phyloP scores from a whole-genome alignment of 2,329 filamentous ascomycete species.

The Trichoderma atrobrunneum region DNA sequence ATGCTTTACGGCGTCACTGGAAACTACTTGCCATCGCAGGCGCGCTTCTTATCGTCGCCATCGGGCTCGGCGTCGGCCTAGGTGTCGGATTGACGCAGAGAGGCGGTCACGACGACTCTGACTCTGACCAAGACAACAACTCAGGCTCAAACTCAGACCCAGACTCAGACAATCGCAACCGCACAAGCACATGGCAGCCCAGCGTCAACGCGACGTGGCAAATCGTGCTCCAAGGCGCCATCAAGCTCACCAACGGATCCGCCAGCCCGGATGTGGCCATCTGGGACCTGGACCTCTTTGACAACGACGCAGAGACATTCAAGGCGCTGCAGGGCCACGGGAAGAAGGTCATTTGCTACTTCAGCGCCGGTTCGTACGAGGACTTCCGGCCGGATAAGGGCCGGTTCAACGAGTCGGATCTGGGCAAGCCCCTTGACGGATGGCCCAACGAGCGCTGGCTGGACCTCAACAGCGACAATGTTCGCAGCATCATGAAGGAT shows the following conservation, averaged over 20 bases:
- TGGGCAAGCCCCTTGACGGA: slow-evolving; percentile 57
- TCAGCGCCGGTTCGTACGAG: slow-evolving; percentile 69
- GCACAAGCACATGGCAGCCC: slow-evolving; percentile 49
- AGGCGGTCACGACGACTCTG: slow-evolving; percentile 21
- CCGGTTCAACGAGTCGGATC: slow-evolving; percentile 53
- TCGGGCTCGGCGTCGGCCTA: slow-evolving; percentile 53
- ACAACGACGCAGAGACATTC: slow-evolving; percentile 44
- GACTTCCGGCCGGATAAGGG: slow-evolving; percentile 56
- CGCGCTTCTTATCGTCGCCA: slow-evolving; percentile 27
- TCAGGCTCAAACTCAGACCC: slow-evolving; percentile 18
- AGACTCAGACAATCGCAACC: slow-evolving; percentile 19
- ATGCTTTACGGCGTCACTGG: slow-evolving; percentile 28
- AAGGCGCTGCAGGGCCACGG: slow-evolving; percentile 55
- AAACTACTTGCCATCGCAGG: slow-evolving; percentile 32
- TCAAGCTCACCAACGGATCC: slow-evolving; percentile 43
- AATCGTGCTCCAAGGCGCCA: slow-evolving; percentile 51
- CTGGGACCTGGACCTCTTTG: slow-evolving; percentile 52
- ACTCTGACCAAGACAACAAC: slow-evolving; percentile 22
- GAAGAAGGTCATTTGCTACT: slow-evolving; percentile 70
- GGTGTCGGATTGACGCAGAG: slow-evolving; percentile 51
- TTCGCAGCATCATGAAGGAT: slow-evolving; percentile 62
- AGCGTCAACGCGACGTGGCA: slow-evolving; percentile 56
- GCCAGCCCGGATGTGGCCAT: slow-evolving; percentile 49
- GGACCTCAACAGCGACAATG: slow-evolving; percentile 53
- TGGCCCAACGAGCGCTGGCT: slow-evolving; percentile 70